A percentile compares a stretch with the other conserved stretches of the same genome.
phyloP scores from a whole-genome alignment of 2,329 filamentous ascomycete genomes.

The Colletotrichum phormii region DNA sequence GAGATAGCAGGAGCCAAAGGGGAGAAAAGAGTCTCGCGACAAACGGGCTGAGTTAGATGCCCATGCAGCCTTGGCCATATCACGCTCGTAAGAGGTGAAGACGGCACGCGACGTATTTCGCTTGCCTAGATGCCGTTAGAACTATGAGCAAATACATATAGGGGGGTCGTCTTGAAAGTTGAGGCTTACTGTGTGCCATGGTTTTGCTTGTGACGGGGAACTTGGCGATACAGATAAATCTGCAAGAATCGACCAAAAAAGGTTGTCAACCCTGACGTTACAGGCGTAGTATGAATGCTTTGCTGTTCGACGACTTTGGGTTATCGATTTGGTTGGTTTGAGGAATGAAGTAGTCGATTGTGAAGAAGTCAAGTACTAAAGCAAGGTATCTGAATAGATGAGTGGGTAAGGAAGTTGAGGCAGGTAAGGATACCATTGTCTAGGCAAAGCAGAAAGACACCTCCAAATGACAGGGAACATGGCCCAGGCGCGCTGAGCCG shows the following conservation, averaged over 20 bases:
- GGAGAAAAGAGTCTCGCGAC: conserved; percentile 89
- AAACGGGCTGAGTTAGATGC: conserved; percentile 85
- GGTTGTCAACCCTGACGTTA: no score
- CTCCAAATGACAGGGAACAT: not conserved
- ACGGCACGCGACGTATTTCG: conserved; percentile 92
- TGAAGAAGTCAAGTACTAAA: not conserved
- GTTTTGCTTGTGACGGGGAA: not conserved
- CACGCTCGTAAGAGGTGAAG: conserved; percentile 93
- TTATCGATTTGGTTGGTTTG: not conserved
- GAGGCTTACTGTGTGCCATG: conserved; percentile 64
- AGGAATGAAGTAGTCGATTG: not conserved
- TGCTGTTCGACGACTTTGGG: not conserved
- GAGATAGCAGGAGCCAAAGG: conserved; percentile 88
- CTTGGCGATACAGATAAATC: not conserved
- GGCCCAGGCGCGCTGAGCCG: not conserved
- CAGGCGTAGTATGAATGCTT: not conserved
- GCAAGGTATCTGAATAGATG: not conserved
- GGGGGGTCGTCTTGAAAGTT: not conserved
- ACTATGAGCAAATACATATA: not conserved
- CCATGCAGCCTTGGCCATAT: conserved; percentile 85
- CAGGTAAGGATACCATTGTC: not conserved
- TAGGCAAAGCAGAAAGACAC: not conserved
- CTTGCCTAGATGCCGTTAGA: conserved; percentile 66
- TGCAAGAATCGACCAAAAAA: not conserved
- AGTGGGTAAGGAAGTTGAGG: not conserved